Percentiles rank a stretch among this genome's conserved stretches.
phyloP scores from a whole-genome alignment of 345 rosid species.

The Psidium guajava region DNA sequence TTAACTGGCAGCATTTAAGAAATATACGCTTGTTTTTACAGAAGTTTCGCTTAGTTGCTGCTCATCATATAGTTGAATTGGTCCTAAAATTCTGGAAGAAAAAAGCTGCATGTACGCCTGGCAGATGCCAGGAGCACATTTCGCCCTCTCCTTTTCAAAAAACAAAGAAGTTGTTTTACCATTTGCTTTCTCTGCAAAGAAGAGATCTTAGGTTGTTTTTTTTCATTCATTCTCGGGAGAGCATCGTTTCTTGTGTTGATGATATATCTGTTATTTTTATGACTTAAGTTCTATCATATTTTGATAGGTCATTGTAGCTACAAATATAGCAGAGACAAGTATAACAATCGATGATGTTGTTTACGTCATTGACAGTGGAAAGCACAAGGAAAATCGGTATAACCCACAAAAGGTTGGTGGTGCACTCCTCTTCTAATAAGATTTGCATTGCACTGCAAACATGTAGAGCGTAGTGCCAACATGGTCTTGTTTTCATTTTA shows the following conservation, averaged over 20 bases:
- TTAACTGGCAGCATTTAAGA: no score
- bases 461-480: not conserved
- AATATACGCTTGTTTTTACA: no score
- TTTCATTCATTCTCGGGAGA: not conserved
- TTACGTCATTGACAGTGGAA: slow-evolving; percentile 86
- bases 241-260: not conserved
- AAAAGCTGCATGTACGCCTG: not conserved
- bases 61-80: not conserved
- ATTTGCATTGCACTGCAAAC: not conserved
- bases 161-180: not conserved
- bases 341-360: slow-evolving; percentile 92
- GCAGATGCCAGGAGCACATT: not conserved
- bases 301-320: slow-evolving; percentile 73
- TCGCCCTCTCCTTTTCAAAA: not conserved
- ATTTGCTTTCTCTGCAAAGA: not conserved
- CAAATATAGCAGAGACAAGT: slow-evolving; percentile 90
- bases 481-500: not conserved
- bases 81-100: not conserved
- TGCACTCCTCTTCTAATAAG: not conserved
- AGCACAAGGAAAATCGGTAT: slow-evolving; percentile 88
- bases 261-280: not conserved
- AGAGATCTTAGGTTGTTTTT: not conserved
- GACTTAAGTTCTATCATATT: not conserved
- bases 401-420: slow-evolving; percentile 77
- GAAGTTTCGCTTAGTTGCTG: no score